Evolutionary conservation across 345 rosid species (phyloP), one percentile per base, ranked within the genome.

Genomic region (Mercurialis annua): DNA sequence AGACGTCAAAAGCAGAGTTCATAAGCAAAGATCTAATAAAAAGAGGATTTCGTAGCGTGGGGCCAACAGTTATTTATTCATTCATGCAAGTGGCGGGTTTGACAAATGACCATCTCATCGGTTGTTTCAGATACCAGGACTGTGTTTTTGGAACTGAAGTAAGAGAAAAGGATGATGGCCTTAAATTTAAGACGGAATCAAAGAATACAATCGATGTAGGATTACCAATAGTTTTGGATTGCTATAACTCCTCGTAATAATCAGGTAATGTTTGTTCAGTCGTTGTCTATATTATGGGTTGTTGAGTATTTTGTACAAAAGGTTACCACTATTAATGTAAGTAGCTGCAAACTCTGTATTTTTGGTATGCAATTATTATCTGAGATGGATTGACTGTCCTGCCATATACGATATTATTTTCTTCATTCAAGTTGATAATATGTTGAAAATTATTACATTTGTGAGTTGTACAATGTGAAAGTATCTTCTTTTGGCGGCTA

Each of bases 1-100:
- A 86, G 80, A 80, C 91, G 26, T 85, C 98, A 0, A 93, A 93
- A 80, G 92, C 90, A 6, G 96, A 93, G 69, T 70, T 68, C 62
- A 87, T 90, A 64, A 85, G 96, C 88, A 89, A 87, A 66, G 97
- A 93, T 71, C 85, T 86, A 11, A 92, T 90, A 44, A 86, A 84
- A 65, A 82, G 98, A 70, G 97, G 96, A 33, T 93, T 90, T 63
- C 91, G 98, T 9, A 81, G 98, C 0, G 96, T 89, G 56, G 88
- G 98, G 62, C 92, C 97, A 27, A 90, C 96, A 0, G 86, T 89
- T 38, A 77, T 90, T 48, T 84, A 89, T 83, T 84, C 90, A 0
- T 90, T 89, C 84, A 87, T 93, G 97, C 98, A 89, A 77, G 91
- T 73, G n/a, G 84, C 73, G 0, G 98, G 98, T 31, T 76, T 93